A percentile compares a stretch with the other conserved stretches of the same genome.
Conservation (phyloP, 1,139 yeast species). For the Blastobotrys apis region DNA sequence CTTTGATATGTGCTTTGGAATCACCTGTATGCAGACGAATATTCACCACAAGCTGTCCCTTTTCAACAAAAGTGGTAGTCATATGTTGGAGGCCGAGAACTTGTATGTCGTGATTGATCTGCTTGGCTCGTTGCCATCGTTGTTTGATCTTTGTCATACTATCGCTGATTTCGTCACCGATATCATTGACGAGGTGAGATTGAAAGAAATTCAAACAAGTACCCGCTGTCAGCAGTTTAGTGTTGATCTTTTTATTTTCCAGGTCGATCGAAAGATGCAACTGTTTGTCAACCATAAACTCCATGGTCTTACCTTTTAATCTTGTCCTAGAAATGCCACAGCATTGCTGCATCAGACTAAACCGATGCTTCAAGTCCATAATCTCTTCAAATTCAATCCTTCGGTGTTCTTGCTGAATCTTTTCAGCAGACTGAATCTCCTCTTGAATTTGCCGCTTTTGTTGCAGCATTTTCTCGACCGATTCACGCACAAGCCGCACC, state of each 20-base stretch:
- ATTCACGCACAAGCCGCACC: constrained; percentile 11
- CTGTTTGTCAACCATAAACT: constrained; percentile 7
- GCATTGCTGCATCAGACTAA: constrained; percentile 9
- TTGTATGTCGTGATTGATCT: constrained; percentile 12
- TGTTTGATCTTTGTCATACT: constrained; percentile 3
- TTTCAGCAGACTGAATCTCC: constrained; percentile 17
- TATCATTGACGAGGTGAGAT: background rate
- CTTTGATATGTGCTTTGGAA: constrained; percentile 13
- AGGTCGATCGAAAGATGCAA: constrained; percentile 9
- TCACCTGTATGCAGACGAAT: constrained; percentile 10
- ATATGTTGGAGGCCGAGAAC: constrained; percentile 16
- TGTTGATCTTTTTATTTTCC: background rate
- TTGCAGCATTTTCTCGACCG: constrained; percentile 12
- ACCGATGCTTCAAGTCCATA: constrained; percentile 9
- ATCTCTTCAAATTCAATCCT: constrained; percentile 17
- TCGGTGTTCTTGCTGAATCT: constrained; percentile 14
- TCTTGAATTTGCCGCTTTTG: constrained; percentile 16
- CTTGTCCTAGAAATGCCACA: constrained; percentile 9
- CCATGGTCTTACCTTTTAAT: background rate
- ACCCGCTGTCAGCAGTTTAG: background rate
- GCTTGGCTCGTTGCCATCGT: constrained; percentile 14
- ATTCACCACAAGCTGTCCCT: constrained; percentile 8
- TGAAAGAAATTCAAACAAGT: constrained; percentile 5
- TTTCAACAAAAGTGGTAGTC: constrained; percentile 3
- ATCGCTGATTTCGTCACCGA: background rate